Evolutionary conservation across 306 rosid species (phyloP).

Genomic region (Rosa persica): DNA sequence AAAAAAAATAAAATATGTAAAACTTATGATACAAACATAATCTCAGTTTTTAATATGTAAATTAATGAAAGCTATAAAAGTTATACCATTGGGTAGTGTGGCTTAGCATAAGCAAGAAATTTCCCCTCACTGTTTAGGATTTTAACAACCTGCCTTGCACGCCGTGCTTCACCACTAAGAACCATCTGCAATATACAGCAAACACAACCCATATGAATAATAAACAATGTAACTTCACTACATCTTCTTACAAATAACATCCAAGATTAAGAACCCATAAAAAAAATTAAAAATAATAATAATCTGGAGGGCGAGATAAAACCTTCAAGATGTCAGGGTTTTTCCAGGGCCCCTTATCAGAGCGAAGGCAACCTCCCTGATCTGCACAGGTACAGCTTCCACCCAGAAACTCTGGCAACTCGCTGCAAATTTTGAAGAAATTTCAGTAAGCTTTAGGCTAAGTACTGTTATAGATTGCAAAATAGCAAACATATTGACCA

Average conservation of each 20-base stretch:
- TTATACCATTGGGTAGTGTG: slow-evolving; percentile 71
- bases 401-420: slow-evolving; percentile 95
- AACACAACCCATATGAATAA: slow-evolving; percentile 29
- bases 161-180: slow-evolving; percentile 70
- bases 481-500: not conserved
- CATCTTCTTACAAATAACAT: not conserved
- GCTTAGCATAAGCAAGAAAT: slow-evolving; percentile 86
- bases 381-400: slow-evolving; percentile 90
- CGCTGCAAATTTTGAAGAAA: slow-evolving; percentile 55
- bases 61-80: not conserved
- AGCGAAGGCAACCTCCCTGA: slow-evolving; percentile 89
- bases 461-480: slow-evolving; percentile 14
- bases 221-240: not conserved
- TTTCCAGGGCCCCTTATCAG: slow-evolving; percentile 99
- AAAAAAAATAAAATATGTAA: not conserved
- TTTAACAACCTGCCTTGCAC: slow-evolving; percentile 87
- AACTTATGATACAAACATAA: not conserved
- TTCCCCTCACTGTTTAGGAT: slow-evolving; percentile 87
- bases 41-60: not conserved
- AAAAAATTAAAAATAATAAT: not conserved
- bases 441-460: slow-evolving; percentile 18
- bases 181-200: slow-evolving; percentile 61
- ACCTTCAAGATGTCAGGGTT: slow-evolving; percentile 92
- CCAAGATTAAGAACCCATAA: not conserved
- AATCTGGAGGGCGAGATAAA: slow-evolving; percentile 15